phyloP scores from a whole-genome alignment of 2,329 filamentous ascomycete species.

The Fusarium luffae region DNA sequence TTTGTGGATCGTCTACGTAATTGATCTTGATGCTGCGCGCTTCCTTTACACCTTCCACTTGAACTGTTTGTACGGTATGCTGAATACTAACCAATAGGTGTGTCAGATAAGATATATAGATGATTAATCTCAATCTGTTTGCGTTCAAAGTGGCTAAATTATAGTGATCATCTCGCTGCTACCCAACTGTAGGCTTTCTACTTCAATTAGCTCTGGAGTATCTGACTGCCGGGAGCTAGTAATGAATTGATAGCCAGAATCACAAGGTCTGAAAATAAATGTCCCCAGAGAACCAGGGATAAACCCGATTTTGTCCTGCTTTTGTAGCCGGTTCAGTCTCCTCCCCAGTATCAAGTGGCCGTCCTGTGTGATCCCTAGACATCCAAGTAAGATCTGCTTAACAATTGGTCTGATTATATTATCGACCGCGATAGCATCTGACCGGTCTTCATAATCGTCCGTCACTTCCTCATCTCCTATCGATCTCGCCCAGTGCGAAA shows the following conservation, averaged over 20 bases:
- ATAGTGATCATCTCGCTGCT: neutral
- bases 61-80: neutral
- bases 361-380: neutral
- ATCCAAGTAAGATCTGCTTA: too few relatives aligned
- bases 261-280: neutral
- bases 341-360: accelerated
- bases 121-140: too few relatives aligned
- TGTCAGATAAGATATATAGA: too few relatives aligned
- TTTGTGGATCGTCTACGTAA: neutral
- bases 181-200: accelerated
- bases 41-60: neutral
- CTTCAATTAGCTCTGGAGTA: accelerated
- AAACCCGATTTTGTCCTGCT: accelerated
- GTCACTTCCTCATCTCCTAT: too few relatives aligned
- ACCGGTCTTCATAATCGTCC: too few relatives aligned
- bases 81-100: too few relatives aligned
- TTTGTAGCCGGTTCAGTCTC: accelerated
- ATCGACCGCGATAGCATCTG: too few relatives aligned
- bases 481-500: too few relatives aligned
- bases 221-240: accelerated
- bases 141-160: too few relatives aligned
- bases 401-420: too few relatives aligned
- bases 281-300: neutral
- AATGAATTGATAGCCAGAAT: neutral
- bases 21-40: neutral